phyloP scores from a whole-genome alignment of 306 rosid genomes.

The Abrus pulchellus region DNA sequence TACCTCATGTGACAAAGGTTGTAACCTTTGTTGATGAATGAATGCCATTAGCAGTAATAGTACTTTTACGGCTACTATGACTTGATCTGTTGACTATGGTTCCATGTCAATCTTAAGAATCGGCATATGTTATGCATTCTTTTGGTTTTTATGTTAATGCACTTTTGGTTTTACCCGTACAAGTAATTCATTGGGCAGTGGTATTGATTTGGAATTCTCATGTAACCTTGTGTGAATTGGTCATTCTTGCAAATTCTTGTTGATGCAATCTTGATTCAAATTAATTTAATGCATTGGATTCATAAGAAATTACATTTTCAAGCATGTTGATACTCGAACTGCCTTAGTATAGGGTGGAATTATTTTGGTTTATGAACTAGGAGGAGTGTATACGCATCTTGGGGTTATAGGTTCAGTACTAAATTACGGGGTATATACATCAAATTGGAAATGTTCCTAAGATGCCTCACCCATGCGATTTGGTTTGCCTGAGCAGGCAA shows the following conservation, averaged over 20 bases:
- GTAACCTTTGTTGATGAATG: not conserved
- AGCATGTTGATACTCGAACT: not conserved
- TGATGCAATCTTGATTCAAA: not conserved
- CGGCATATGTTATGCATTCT: not conserved
- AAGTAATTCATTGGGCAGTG: conserved; percentile 18
- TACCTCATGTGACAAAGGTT: not conserved
- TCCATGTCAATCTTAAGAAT: conserved; percentile 13
- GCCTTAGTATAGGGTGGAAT: not conserved
- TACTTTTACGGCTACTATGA: not conserved
- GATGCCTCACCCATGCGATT: not conserved
- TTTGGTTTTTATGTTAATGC: conserved; percentile 16
- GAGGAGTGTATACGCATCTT: not conserved
- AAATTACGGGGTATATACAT: not conserved
- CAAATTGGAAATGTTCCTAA: no score
- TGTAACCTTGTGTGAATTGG: conserved; percentile 3
- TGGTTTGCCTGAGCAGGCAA: conserved; percentile 20
- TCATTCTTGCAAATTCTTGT: not conserved
- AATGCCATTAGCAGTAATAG: not conserved
- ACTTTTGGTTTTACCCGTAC: not conserved
- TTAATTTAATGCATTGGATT: not conserved
- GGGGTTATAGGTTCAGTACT: not conserved
- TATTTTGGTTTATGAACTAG: conserved; percentile 10
- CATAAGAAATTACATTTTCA: conserved; percentile 17
- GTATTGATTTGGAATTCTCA: conserved; percentile 1
- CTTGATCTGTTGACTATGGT: conserved; percentile 22